Conservation (phyloP, 73 alveolate species). For the Tetrahymena malaccensis region DNA sequence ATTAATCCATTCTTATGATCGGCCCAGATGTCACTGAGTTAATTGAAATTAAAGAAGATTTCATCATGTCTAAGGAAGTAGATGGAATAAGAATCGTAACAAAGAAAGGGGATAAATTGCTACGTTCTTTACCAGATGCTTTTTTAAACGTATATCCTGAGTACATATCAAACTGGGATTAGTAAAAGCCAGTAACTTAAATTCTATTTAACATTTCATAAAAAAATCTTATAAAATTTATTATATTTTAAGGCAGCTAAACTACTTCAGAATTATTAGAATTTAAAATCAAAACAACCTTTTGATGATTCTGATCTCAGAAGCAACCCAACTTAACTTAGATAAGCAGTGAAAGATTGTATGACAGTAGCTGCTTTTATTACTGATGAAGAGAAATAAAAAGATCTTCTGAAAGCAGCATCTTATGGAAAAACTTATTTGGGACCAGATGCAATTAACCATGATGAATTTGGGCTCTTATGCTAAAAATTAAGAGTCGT, state of each 20-base stretch:
- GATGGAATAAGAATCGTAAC: conserved; percentile 52
- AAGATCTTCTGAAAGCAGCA: conserved; percentile 43
- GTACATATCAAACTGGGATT: not conserved
- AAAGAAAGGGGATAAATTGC: conserved; percentile 33
- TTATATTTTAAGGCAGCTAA: conserved; percentile 37
- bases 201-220: not conserved
- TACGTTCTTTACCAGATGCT: conserved; percentile 27
- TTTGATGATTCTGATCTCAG: conserved; percentile 38
- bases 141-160: conserved; percentile 14
- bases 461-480: conserved; percentile 15
- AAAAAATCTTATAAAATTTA: conserved; percentile 14
- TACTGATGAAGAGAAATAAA: conserved; percentile 21
- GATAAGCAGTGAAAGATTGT: conserved; percentile 42
- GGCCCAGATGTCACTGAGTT: conserved; percentile 14
- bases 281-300: conserved; percentile 28
- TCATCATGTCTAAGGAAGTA: conserved; percentile 25
- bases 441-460: conserved; percentile 34
- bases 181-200: not conserved
- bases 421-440: conserved; percentile 47
- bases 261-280: conserved; percentile 21
- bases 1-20: conserved; percentile 14
- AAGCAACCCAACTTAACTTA: conserved; percentile 2
- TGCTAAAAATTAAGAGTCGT: conserved; percentile 27
- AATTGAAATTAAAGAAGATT: conserved; percentile 22
- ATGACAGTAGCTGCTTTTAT: conserved; percentile 42